phyloP scores from a whole-genome alignment of 2,329 filamentous ascomycete species.

The Aspergillus uvarum region DNA sequence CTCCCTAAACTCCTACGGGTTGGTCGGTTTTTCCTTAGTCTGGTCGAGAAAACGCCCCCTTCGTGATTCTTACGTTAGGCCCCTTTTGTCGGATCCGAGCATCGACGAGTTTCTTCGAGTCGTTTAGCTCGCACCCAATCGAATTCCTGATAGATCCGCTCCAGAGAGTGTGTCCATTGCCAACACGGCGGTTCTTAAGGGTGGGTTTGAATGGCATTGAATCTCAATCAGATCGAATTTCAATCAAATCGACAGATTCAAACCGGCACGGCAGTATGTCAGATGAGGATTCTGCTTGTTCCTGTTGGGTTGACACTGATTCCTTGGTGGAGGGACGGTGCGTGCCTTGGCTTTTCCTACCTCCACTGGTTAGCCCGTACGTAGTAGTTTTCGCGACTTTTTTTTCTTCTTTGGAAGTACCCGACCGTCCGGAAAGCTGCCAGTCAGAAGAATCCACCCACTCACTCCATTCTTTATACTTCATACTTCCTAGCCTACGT shows the following conservation, averaged over 20 bases:
- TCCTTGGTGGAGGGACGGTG: background rate
- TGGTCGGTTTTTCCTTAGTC: background rate
- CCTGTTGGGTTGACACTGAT: background rate
- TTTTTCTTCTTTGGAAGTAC: background rate
- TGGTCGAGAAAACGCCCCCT: background rate
- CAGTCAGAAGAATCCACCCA: background rate
- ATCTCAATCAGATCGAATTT: background rate
- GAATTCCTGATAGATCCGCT: background rate
- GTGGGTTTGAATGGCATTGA: background rate
- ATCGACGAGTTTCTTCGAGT: background rate
- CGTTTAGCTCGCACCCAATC: background rate
- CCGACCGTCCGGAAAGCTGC: background rate
- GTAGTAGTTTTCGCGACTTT: too few relatives aligned
- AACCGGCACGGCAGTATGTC: background rate
- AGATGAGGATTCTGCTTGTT: background rate
- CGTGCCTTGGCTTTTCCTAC: background rate
- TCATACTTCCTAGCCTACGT: background rate
- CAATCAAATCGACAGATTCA: background rate
- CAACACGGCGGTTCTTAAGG: background rate
- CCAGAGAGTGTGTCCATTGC: background rate
- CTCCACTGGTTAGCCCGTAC: too few relatives aligned
- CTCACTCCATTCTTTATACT: background rate
- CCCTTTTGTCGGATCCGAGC: slow-evolving; percentile 12
- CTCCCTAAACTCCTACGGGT: background rate
- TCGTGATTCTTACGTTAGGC: background rate